Conservation (phyloP, 257 asterid genomes). For the Mitragyna speciosa region DNA sequence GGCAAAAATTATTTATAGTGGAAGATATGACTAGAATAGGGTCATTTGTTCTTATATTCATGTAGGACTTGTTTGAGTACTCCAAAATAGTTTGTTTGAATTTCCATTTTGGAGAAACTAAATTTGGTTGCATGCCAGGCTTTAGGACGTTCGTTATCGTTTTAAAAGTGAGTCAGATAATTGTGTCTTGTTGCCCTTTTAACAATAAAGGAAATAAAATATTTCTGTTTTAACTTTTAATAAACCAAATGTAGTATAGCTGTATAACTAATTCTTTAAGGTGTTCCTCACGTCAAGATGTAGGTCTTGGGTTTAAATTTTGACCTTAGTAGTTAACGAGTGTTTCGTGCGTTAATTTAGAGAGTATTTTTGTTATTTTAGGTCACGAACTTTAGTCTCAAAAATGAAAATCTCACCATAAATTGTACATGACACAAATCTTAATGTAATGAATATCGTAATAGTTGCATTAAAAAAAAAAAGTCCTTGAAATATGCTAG, state of each 20-base stretch:
- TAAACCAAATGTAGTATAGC: background rate
- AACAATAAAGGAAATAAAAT: background rate
- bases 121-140: too few relatives aligned
- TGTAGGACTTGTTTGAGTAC: background rate
- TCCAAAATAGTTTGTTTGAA: background rate
- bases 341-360: too few relatives aligned
- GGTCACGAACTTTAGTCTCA: too few relatives aligned
- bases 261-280: background rate
- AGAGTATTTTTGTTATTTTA: too few relatives aligned
- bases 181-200: background rate
- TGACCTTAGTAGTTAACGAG: too few relatives aligned
- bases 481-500: background rate
- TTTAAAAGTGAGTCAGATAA: background rate
- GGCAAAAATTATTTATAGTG: background rate
- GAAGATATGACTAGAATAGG: background rate
- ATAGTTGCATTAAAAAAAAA: too few relatives aligned
- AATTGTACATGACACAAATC: too few relatives aligned
- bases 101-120: background rate
- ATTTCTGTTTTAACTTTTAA: background rate
- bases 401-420: too few relatives aligned
- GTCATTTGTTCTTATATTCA: background rate
- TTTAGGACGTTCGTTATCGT: background rate
- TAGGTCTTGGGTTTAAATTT: too few relatives aligned
- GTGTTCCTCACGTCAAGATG: too few relatives aligned
- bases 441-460: too few relatives aligned